Evolutionary conservation across 2,329 filamentous ascomycete genomes (phyloP).

Genomic region (Claviceps sp.): DNA sequence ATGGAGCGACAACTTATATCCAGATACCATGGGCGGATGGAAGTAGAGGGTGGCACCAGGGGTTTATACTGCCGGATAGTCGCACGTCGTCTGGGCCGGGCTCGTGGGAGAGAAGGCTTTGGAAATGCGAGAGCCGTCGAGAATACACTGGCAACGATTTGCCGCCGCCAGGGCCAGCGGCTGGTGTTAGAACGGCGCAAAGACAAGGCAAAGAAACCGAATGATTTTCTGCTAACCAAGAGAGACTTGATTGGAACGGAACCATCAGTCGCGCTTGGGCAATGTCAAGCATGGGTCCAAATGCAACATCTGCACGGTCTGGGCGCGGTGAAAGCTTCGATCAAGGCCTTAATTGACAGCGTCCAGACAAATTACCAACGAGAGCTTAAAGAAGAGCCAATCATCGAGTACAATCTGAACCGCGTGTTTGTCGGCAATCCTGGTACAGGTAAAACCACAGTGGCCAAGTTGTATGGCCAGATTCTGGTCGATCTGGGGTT

Average conservation of each 20-base stretch:
- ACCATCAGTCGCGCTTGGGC: conserved; percentile 37
- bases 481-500: conserved; percentile 56
- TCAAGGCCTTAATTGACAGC: conserved; percentile 45
- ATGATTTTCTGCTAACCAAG: conserved; percentile 47
- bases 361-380: conserved; percentile 51
- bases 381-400: conserved; percentile 47
- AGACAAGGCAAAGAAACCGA: conserved; percentile 33
- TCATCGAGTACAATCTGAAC: conserved; percentile 50
- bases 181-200: conserved; percentile 33
- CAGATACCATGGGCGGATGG: conserved; percentile 42
- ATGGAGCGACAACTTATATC: conserved; percentile 38
- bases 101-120: conserved; percentile 53
- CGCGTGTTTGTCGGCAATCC: conserved; percentile 58
- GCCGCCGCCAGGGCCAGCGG: conserved; percentile 5
- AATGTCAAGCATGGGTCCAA: conserved; percentile 41
- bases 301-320: conserved; percentile 48
- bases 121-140: conserved; percentile 60
- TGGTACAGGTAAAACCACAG: conserved; percentile 64
- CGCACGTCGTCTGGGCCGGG: conserved; percentile 44
- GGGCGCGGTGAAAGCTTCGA: conserved; percentile 45
- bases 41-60: conserved; percentile 39
- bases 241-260: conserved; percentile 62
- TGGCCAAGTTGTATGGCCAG: conserved; percentile 58
- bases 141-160: conserved; percentile 42
- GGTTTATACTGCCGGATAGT: conserved; percentile 55